These are phyloP conservation scores for Rhizopus stolonifer DNA, from an alignment of 371 early-diverging fungal genomes.

Conservation along the genomic window DNA sequence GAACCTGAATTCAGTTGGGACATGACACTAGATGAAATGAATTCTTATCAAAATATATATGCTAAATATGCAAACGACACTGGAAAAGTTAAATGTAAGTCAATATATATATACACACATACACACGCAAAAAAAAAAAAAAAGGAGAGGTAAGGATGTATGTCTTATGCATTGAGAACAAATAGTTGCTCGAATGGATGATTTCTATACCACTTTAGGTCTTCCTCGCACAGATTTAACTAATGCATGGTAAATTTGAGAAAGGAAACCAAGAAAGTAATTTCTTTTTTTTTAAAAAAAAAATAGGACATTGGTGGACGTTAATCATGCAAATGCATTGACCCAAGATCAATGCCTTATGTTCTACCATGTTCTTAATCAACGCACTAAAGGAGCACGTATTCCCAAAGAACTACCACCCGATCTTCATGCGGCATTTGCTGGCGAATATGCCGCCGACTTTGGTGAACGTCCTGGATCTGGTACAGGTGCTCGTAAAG, in stretches of 20 bases:
- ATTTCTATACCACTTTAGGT: constrained; percentile 59
- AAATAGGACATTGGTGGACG: constrained; percentile 62
- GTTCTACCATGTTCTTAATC: constrained; percentile 64
- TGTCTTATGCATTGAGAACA: neutral
- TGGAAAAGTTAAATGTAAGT: constrained; percentile 67
- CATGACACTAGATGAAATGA: constrained; percentile 68
- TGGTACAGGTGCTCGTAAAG: constrained; percentile 48
- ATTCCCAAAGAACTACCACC: constrained; percentile 48
- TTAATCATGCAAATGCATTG: constrained; percentile 60
- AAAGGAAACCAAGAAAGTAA: neutral
- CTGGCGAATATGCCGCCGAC: constrained; percentile 55
- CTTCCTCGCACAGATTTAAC: constrained; percentile 59
- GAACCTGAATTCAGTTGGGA: constrained; percentile 70
- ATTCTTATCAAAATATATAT: constrained; percentile 67
- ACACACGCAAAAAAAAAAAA: neutral
- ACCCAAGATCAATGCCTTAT: constrained; percentile 65
- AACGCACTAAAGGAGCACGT: constrained; percentile 46
- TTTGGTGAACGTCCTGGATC: constrained; percentile 52
- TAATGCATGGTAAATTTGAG: constrained; percentile 53
- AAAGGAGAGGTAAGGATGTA: no score
- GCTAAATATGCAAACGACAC: constrained; percentile 57
- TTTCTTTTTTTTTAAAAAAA: no score
- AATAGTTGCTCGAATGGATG: constrained; percentile 62
- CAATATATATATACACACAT: no score
- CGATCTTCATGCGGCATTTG: constrained; percentile 52